Evolutionary conservation across 2,329 filamentous ascomycete genomes (phyloP), one percentile per base, ranked within the genome.

Genomic region (Aspergillus candidus): DNA sequence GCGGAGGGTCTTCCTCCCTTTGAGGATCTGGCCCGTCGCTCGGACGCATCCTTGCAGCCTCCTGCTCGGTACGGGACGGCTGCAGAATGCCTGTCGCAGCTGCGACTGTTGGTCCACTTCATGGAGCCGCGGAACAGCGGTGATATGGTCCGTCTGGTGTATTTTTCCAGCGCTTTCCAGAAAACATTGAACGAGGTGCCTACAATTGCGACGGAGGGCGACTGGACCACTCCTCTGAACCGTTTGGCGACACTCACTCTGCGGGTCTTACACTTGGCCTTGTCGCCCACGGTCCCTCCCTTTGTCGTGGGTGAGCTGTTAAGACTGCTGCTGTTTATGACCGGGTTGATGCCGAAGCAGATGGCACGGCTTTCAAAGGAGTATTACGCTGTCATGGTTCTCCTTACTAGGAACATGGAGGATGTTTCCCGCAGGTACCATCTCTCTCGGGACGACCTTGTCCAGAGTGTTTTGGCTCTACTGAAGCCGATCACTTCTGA

Each of bases 71-170:
- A 71, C 54, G 46, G 50, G 18, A 61, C 60, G 14, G 58, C 61
- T 15, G 52, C 55, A n/a, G 59, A 66, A 35, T 68, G 70, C 43
- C 52, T 80, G 33, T 64, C 68, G 8, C 74, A 80, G 32, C 63
- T 88, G 32, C 83, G 82, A 73, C 72, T 86, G 22, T 67, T 88
- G 22, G 76, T 84, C 11, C 80, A 86, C 55, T 83, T 84, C 50
- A 76, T 86, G 47, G 74, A 77, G 40, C 62, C 84, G 11, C 73
- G 58, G 40, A 63, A 67, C 34, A 56, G 57, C 18, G 59, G 60
- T 38, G 70, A 72, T 49, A 52, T 65, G 13, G 48, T 59, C 32
- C 65, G 71, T n/a, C 53, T 74, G 38, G 56, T 65, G n/a, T 71
- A 69, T 46, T 72, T 74, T 50, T 66, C 64, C 13, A 57, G 62